phyloP scores from a whole-genome alignment of 805 yeast species.

The Ogataea ganodermae region DNA sequence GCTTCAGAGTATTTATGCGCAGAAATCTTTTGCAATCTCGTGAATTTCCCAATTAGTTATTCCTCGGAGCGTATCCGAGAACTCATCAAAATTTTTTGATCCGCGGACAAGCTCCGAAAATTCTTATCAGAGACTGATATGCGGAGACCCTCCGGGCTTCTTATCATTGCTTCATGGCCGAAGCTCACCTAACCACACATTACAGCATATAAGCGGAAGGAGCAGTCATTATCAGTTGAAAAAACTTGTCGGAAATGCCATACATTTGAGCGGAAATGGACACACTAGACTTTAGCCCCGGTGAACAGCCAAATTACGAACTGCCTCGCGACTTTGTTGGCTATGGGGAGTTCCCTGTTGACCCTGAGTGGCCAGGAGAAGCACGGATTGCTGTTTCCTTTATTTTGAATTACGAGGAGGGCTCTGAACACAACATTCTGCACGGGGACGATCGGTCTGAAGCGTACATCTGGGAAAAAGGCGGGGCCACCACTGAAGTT shows the following conservation, averaged over 20 bases:
- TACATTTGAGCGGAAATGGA: conserved; percentile 15
- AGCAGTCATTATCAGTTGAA: too few relatives aligned
- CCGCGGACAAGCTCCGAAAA: conserved; percentile 11
- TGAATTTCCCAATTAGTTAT: conserved; percentile 1
- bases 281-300: conserved; percentile 14
- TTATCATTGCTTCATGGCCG: too few relatives aligned
- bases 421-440: conserved; percentile 25
- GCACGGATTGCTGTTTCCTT: conserved; percentile 30
- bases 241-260: too few relatives aligned
- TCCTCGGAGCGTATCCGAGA: neutral
- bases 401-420: conserved; percentile 33
- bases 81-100: neutral
- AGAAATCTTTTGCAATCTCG: neutral
- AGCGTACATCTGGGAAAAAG: conserved; percentile 21
- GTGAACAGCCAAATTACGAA: conserved; percentile 16
- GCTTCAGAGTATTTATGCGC: neutral
- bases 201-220: too few relatives aligned
- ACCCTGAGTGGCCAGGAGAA: conserved; percentile 30
- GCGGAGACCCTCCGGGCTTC: neutral
- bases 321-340: conserved; percentile 21
- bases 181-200: too few relatives aligned
- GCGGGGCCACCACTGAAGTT: conserved; percentile 17
- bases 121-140: neutral
- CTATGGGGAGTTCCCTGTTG: conserved; percentile 30
- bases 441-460: conserved; percentile 23